Conservation (phyloP, 495 filamentous ascomycete genomes). For the Niebla homalea region DNA sequence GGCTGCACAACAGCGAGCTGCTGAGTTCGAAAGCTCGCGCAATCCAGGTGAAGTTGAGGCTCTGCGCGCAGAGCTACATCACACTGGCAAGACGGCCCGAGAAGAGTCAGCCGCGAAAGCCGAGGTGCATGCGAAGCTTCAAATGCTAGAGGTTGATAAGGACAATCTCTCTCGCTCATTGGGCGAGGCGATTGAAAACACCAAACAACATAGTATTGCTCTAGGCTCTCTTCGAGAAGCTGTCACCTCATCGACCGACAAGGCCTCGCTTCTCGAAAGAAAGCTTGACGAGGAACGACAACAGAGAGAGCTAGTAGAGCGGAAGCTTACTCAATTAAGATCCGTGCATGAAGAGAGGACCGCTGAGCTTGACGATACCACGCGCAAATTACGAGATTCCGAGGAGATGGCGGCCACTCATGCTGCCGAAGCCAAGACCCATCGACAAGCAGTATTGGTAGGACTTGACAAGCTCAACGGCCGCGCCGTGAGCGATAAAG, state of each 20-base stretch:
- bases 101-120: constrained; percentile 64
- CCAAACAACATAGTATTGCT: constrained; percentile 58
- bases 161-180: constrained; percentile 61
- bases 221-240: constrained; percentile 66
- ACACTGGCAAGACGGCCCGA: constrained; percentile 54
- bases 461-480: constrained; percentile 62
- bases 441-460: constrained; percentile 68
- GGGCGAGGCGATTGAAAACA: constrained; percentile 48
- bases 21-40: constrained; percentile 74
- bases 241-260: constrained; percentile 62
- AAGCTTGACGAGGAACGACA: constrained; percentile 75
- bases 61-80: constrained; percentile 71
- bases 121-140: constrained; percentile 60
- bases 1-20: constrained; percentile 67
- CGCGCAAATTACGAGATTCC: constrained; percentile 63
- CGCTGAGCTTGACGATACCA: constrained; percentile 63
- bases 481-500: constrained; percentile 35
- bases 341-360: constrained; percentile 75
- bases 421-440: constrained; percentile 73
- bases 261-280: constrained; percentile 59
- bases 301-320: constrained; percentile 62
- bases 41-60: constrained; percentile 72
- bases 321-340: constrained; percentile 64
- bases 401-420: constrained; percentile 86
- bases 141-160: constrained; percentile 69